phyloP scores from a whole-genome alignment of 2,329 filamentous ascomycete genomes.

The Geosmithia putterillii region DNA sequence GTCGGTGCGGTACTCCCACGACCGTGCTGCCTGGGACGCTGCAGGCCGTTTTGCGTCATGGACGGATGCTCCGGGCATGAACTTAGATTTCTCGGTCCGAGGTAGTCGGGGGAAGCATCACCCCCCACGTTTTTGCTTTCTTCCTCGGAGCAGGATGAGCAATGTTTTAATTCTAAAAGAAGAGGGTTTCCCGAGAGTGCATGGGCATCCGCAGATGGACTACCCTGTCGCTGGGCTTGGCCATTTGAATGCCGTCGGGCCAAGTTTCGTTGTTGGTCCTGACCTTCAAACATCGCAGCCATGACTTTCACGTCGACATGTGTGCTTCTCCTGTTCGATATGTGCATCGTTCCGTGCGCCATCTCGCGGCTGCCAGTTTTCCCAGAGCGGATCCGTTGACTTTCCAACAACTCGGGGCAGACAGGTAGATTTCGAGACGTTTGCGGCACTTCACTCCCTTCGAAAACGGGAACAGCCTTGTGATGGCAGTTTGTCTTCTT shows the following conservation, averaged over 20 bases:
- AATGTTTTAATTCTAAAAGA: neutral
- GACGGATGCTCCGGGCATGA: neutral
- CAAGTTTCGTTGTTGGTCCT: conserved; percentile 2
- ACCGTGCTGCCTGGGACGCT: conserved; percentile 32
- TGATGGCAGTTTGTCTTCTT: too few relatives aligned
- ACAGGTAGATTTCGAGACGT: too few relatives aligned
- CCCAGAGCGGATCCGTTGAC: neutral
- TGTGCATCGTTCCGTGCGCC: neutral
- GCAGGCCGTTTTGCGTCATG: conserved; percentile 7
- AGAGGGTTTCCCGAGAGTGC: neutral
- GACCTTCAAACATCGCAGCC: conserved; percentile 36
- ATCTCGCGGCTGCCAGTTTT: neutral
- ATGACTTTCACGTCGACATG: conserved; percentile 17
- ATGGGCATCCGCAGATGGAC: neutral
- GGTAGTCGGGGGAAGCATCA: neutral
- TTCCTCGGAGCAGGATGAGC: neutral
- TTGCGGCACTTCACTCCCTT: too few relatives aligned
- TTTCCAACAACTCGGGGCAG: neutral
- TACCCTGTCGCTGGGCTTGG: neutral
- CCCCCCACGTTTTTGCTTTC: neutral
- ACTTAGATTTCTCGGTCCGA: neutral
- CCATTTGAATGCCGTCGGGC: neutral
- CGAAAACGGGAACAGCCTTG: too few relatives aligned
- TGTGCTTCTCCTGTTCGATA: neutral
- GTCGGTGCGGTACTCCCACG: conserved; percentile 29